These are phyloP conservation scores for Cutaneotrichosporon dermatis DNA, from an alignment of 1,284 basidiomycete genomes.

Conservation along the genomic window DNA sequence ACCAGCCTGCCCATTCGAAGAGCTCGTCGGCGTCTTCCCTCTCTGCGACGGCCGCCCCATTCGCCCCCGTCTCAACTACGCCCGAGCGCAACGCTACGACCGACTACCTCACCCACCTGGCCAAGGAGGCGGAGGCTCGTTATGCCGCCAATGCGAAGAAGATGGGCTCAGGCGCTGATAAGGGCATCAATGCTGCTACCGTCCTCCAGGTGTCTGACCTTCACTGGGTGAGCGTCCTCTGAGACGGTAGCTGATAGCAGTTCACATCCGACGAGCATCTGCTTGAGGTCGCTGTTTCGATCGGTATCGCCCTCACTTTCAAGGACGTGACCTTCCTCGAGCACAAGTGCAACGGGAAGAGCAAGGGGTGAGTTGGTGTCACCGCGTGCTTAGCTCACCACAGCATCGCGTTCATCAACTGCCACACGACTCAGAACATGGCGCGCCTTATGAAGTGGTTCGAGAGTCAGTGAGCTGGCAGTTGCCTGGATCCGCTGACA, in stretches of 20 bases:
- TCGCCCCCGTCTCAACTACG: slow-evolving; percentile 7
- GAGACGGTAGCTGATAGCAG: slow-evolving; percentile 42
- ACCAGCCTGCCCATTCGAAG: slow-evolving; percentile 6
- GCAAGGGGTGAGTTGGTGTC: slow-evolving; percentile 64
- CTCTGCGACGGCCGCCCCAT: slow-evolving; percentile 6
- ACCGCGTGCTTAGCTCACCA: neutral
- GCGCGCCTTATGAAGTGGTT: slow-evolving; percentile 75
- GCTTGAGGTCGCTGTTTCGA: slow-evolving; percentile 65
- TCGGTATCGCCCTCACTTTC: slow-evolving; percentile 71
- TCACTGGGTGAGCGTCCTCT: slow-evolving; percentile 72
- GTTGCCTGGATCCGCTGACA: no score
- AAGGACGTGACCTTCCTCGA: slow-evolving; percentile 93
- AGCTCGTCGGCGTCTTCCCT: slow-evolving; percentile 3
- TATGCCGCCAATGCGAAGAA: neutral
- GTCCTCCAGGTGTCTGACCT: slow-evolving; percentile 77
- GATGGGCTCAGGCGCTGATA: neutral
- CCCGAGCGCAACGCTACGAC: neutral
- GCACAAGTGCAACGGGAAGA: slow-evolving; percentile 97
- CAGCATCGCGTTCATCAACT: slow-evolving; percentile 60
- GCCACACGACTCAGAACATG: slow-evolving; percentile 65
- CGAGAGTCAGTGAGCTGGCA: slow-evolving; percentile 67
- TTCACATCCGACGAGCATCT: slow-evolving; percentile 95
- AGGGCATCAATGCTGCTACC: neutral
- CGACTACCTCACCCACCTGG: neutral
- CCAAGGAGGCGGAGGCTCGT: neutral